phyloP scores from a whole-genome alignment of 495 filamentous ascomycete genomes.

The Podospora bellae-mahoneyi region DNA sequence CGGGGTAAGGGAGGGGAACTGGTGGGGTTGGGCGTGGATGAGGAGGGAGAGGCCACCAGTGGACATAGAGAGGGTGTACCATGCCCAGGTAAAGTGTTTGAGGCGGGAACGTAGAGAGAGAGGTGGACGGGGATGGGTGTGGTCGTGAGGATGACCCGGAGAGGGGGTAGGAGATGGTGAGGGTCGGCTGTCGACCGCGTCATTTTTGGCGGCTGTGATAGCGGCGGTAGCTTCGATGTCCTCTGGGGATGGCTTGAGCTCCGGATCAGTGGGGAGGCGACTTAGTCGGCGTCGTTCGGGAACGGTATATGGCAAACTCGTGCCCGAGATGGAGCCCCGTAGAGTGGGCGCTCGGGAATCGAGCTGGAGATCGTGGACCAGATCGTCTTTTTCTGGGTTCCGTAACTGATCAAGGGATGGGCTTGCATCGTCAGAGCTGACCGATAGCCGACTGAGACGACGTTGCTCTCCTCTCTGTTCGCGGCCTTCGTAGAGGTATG shows the following conservation, averaged over 20 bases:
- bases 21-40: conserved; percentile 55
- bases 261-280: not conserved
- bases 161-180: not conserved
- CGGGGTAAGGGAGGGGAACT: conserved; percentile 55
- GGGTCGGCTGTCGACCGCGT: not conserved
- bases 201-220: not conserved
- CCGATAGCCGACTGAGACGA: not conserved
- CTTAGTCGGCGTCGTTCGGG: not conserved
- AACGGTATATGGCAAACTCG: not conserved
- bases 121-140: conserved; percentile 10
- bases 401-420: not conserved
- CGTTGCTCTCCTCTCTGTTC: not conserved
- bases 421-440: not conserved
- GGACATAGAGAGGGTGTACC: conserved; percentile 68
- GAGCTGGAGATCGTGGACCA: not conserved
- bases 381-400: not conserved
- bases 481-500: not conserved
- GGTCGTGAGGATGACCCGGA: not conserved
- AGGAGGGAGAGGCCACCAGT: conserved; percentile 64
- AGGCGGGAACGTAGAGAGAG: conserved; percentile 42
- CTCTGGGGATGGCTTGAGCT: not conserved
- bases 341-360: not conserved
- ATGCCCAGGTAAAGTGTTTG: conserved; percentile 70
- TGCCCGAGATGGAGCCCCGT: not conserved
- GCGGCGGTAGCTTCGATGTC: not conserved